A percentile compares a stretch with the other conserved stretches of the same genome.
Evolutionary conservation across 441 rosid genomes (phyloP).

Genomic region (Pelargonium fulgidum): DNA sequence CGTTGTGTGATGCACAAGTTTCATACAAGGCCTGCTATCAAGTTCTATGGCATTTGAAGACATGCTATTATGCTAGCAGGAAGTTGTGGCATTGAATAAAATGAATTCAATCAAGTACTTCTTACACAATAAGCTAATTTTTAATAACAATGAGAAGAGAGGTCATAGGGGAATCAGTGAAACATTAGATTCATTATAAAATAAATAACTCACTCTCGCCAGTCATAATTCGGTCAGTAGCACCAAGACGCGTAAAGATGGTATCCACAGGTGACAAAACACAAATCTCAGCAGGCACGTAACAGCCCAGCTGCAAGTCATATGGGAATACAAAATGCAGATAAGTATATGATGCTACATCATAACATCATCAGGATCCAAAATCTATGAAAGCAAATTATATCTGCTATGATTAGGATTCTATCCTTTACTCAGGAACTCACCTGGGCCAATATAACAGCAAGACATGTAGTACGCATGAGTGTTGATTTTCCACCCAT

Average conservation of each 20-base stretch:
- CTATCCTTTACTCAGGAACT: slow-evolving; percentile 23
- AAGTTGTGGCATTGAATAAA: neutral
- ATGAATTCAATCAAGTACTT: slow-evolving; percentile 8
- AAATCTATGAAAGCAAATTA: slow-evolving; percentile 5
- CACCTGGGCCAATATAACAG: slow-evolving; percentile 88
- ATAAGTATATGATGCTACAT: neutral
- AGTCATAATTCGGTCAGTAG: slow-evolving; percentile 89
- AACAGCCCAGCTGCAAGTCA: slow-evolving; percentile 78
- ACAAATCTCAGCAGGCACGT: slow-evolving; percentile 67
- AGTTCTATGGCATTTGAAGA: neutral
- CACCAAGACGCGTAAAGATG: slow-evolving; percentile 92
- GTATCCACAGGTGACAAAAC: slow-evolving; percentile 66
- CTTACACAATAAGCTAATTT: neutral
- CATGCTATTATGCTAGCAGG: neutral
- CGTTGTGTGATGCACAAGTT: neutral
- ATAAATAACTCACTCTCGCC: slow-evolving; percentile 72
- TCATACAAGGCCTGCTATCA: neutral
- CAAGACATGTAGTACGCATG: slow-evolving; percentile 81
- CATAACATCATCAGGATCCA: neutral
- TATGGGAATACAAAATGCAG: slow-evolving; percentile 7
- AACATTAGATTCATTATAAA: slow-evolving; percentile 4
- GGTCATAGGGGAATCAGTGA: neutral
- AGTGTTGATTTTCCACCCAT: slow-evolving; percentile 99
- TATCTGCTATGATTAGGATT: slow-evolving; percentile 5
- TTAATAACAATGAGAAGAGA: neutral